Evolutionary conservation across 2,329 filamentous ascomycete genomes (phyloP).

Genomic region (Calonectria hawksworthii): DNA sequence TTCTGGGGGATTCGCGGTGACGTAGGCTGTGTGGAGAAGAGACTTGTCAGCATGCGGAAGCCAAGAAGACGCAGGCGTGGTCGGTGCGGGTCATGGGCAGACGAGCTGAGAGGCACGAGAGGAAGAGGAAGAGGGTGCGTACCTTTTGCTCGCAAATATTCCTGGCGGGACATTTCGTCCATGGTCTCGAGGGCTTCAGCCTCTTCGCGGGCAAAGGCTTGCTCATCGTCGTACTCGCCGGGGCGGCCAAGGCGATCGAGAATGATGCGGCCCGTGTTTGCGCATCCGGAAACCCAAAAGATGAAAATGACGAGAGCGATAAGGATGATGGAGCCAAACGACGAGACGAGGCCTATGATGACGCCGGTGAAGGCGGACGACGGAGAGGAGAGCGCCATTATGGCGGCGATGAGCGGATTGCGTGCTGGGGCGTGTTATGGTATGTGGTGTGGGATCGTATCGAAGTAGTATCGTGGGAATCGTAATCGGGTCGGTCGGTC

Average conservation of each 20-base stretch:
- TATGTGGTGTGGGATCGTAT: slow-evolving; percentile 30
- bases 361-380: slow-evolving; percentile 77
- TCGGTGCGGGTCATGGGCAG: slow-evolving; percentile 16
- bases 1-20: slow-evolving; percentile 94
- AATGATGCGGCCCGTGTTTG: slow-evolving; percentile 87
- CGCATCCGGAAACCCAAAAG: slow-evolving; percentile 81
- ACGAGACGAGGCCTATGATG: slow-evolving; percentile 93
- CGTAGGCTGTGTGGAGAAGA: slow-evolving; percentile 75
- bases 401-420: slow-evolving; percentile 30
- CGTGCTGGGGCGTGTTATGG: slow-evolving; percentile 8
- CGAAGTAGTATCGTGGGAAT: slow-evolving; percentile 33
- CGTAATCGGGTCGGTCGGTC: slow-evolving; percentile 35
- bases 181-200: slow-evolving; percentile 94
- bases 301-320: slow-evolving; percentile 92
- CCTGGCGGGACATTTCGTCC: slow-evolving; percentile 91
- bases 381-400: slow-evolving; percentile 51
- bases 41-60: slow-evolving; percentile 34
- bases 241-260: slow-evolving; percentile 93
- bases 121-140: slow-evolving; percentile 45
- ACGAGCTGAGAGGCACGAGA: background rate
- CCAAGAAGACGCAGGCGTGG: slow-evolving; percentile 2
- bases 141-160: slow-evolving; percentile 98
- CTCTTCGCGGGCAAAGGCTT: slow-evolving; percentile 93
- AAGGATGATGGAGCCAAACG: slow-evolving; percentile 90
- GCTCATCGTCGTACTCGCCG: slow-evolving; percentile 97